Base-by-base conservation (phyloP, 2,329 filamentous ascomycete species). In the Chalaropsis thielavioides region DNA sequence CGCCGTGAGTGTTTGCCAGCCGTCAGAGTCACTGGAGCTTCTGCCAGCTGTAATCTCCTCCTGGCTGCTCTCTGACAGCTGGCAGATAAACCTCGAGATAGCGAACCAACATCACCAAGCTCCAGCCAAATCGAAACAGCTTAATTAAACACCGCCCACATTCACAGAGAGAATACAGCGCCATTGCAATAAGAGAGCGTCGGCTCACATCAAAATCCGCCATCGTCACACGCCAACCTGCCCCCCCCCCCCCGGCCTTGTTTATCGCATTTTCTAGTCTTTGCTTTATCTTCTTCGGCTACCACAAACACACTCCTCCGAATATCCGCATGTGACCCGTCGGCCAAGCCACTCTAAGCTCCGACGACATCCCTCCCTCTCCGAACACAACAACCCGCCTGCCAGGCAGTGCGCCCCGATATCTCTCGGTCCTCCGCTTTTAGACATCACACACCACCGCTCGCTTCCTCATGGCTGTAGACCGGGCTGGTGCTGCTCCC, bases 401-500 rank as follows among this genome's bases (percentile, higher is more conserved):
- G 13, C 24, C 17, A 58, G 40, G 2, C 22, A 15, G 60, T 46
- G 27, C 60, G 15, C 5, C 60, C 35, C 24, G 40, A 44, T 11
- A 44, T 61, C 59, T 43, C n/a, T 43, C 15, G 2, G 19, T 10
- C 40, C 15, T 27, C 22, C 8, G 54, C n/a, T 22, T 11, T 17
- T 38, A n/a, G 27, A 56, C 27, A 17, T n/a, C 24, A 7, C 54
- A 7, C 54, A 58, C 8, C 8, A 58, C 5, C 54, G 35, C 7
- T n/a, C 19, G n/a, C 17, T 31, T 38, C 24, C 13, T 58, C 60
- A 67, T 59, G 64, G 41, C 51, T 59, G 35, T 44, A 54, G 65
- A 68, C 24, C 67, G 64, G 22, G 74, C 76, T 70, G 73, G 76
- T 69, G 74, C 73, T 69, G 74, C 73, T 70, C 74, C 74, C 68